Percentiles rank a stretch among this genome's conserved stretches.
phyloP scores from a whole-genome alignment of 2,329 filamentous ascomycete species.

The Talaromyces sp. region DNA sequence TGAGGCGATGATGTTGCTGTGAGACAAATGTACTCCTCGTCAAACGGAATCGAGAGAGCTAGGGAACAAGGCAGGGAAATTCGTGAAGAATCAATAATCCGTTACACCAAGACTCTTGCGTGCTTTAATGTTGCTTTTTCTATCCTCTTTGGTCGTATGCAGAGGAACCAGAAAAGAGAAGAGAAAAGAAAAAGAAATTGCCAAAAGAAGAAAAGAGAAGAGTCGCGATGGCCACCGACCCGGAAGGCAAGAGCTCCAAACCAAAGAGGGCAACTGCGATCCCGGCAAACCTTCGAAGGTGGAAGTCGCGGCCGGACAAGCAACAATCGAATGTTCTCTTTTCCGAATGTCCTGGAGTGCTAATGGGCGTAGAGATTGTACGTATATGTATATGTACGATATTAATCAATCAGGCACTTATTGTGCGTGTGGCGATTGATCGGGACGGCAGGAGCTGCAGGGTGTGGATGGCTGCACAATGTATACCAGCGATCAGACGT shows the following conservation, averaged over 20 bases:
- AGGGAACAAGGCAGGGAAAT: neutral
- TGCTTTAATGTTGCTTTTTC: neutral
- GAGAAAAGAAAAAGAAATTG: neutral
- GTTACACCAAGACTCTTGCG: neutral
- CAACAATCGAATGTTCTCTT: neutral
- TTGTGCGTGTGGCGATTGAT: conserved; percentile 2
- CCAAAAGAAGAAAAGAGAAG: neutral
- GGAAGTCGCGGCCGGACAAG: neutral
- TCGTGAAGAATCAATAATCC: neutral
- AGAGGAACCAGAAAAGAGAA: conserved; percentile 3
- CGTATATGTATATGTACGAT: neutral
- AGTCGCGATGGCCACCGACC: neutral
- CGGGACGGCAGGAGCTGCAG: neutral
- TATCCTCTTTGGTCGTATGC: neutral
- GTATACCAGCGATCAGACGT: conserved; percentile 3
- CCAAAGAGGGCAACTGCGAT: conserved; percentile 9
- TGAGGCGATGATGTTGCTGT: neutral
- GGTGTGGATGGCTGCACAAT: neutral
- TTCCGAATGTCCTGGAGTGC: neutral
- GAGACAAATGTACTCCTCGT: neutral
- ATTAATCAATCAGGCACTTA: neutral
- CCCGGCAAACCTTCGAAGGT: neutral
- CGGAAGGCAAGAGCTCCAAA: conserved; percentile 2
- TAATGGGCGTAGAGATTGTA: neutral
- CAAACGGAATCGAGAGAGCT: neutral